Conservation (phyloP, 2,329 filamentous ascomycete species). For the Xylariaceae sp. region DNA sequence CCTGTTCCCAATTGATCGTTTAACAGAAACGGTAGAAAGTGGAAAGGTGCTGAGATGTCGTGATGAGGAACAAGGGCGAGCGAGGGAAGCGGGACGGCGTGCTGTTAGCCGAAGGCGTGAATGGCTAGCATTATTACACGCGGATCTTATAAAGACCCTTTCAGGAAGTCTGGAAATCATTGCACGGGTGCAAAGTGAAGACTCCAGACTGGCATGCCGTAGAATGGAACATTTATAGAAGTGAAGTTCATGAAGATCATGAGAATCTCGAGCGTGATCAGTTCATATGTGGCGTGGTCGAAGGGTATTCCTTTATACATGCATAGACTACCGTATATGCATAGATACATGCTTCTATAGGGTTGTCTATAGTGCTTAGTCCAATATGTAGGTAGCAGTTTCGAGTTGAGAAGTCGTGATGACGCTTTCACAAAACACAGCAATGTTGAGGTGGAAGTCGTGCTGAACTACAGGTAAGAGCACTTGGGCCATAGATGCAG, state of each 20-base stretch:
- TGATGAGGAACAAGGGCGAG: slow-evolving; percentile 11
- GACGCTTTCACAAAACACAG: neutral
- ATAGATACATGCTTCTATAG: neutral
- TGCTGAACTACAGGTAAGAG: too few species aligned
- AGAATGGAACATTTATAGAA: neutral
- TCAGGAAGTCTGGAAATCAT: slow-evolving; percentile 29
- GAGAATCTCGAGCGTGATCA: neutral
- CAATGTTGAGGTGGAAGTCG: neutral
- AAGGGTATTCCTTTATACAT: neutral
- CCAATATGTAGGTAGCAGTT: neutral
- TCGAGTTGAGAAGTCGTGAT: neutral
- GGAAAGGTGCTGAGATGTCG: slow-evolving; percentile 22
- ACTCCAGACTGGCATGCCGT: slow-evolving; percentile 19
- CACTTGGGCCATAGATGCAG: too few species aligned
- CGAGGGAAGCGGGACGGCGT: slow-evolving; percentile 14
- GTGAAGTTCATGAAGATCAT: neutral
- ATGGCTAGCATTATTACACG: slow-evolving; percentile 25
- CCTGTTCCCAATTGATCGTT: slow-evolving; percentile 10
- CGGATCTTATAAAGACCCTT: slow-evolving; percentile 27
- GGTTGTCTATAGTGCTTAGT: too few species aligned
- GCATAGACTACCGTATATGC: neutral
- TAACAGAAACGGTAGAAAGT: slow-evolving; percentile 1
- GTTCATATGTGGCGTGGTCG: neutral
- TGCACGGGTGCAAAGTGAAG: slow-evolving; percentile 17
- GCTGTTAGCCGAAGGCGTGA: slow-evolving; percentile 10